Percentiles rank a stretch among this genome's conserved stretches.
These are phyloP conservation scores for Punctularia strigosozonata DNA, from an alignment of 768 basidiomycete species.

Conservation along the genomic window DNA sequence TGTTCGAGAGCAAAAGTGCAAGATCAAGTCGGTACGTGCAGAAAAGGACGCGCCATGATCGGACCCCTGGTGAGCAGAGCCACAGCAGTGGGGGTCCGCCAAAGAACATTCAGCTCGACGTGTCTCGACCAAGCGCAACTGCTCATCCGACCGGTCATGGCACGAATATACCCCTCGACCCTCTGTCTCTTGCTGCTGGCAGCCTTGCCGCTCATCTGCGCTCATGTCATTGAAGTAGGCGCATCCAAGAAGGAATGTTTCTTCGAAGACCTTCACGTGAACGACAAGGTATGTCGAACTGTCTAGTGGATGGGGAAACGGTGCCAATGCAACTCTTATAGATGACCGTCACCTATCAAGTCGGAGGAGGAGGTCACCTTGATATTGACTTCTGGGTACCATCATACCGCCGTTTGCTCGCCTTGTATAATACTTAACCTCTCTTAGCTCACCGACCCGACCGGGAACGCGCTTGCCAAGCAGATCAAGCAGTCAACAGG, in stretches of 20 bases:
- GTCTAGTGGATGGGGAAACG: background rate
- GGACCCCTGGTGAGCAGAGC: too few relatives aligned
- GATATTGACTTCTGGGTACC: conserved; percentile 96
- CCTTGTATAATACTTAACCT: background rate
- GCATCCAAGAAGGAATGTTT: conserved; percentile 88
- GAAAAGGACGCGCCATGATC: too few relatives aligned
- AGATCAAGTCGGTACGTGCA: too few relatives aligned
- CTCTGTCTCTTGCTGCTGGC: conserved; percentile 28
- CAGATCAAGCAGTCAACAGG: conserved; percentile 86
- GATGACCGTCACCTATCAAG: conserved; percentile 99
- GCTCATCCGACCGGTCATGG: conserved; percentile 18
- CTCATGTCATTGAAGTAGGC: conserved; percentile 63
- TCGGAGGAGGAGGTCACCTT: conserved; percentile 90
- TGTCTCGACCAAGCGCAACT: too few relatives aligned
- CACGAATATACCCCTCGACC: conserved; percentile 24
- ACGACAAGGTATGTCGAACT: conserved; percentile 66
- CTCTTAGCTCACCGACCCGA: conserved; percentile 70
- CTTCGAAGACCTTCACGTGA: conserved; percentile 86
- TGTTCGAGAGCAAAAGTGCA: conserved; percentile 5
- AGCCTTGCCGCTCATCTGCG: conserved; percentile 27
- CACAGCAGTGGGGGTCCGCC: too few relatives aligned
- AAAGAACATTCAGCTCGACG: too few relatives aligned
- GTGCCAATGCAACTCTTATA: conserved; percentile 17
- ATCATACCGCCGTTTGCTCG: background rate
- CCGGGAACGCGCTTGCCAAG: conserved; percentile 53